Conservation (phyloP, 2,329 filamentous ascomycete species). For the Clarireedia paspali region DNA sequence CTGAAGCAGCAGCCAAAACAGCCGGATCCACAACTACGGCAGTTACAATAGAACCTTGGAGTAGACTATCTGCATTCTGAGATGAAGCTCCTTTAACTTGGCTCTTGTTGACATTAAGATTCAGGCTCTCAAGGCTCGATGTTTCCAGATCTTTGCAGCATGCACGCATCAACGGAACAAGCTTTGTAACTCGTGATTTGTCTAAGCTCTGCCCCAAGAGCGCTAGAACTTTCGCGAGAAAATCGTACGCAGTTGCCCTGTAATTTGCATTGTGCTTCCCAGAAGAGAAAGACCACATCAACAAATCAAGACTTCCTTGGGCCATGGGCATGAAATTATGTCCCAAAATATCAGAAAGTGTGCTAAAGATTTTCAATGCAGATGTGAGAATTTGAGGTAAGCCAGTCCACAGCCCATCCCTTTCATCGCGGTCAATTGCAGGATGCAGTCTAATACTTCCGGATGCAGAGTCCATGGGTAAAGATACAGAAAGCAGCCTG, state of each 20-base stretch:
- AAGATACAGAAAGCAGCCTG: constrained; percentile 60
- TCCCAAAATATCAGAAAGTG: constrained; percentile 51
- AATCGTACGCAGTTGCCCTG: constrained; percentile 52
- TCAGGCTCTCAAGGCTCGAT: constrained; percentile 27
- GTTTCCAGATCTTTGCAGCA: constrained; percentile 71
- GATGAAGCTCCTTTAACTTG: constrained; percentile 23
- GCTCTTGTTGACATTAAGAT: constrained; percentile 25
- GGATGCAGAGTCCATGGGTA: constrained; percentile 27
- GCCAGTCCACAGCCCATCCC: constrained; percentile 66
- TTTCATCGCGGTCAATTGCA: constrained; percentile 71
- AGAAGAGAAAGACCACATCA: constrained; percentile 61
- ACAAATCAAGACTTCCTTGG: constrained; percentile 61
- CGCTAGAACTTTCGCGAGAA: constrained; percentile 50
- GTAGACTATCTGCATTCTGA: constrained; percentile 66
- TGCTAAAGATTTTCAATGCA: constrained; percentile 53
- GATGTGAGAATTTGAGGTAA: constrained; percentile 70
- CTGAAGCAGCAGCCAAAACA: constrained; percentile 48
- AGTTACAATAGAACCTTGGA: constrained; percentile 32
- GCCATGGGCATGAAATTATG: constrained; percentile 50
- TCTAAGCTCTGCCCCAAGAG: constrained; percentile 51
- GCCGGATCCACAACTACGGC: constrained; percentile 33
- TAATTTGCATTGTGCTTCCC: constrained; percentile 45
- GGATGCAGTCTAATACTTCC: constrained; percentile 53
- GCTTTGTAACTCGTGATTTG: constrained; percentile 55
- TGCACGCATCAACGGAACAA: constrained; percentile 53